These are phyloP conservation scores for Pisolithus albus DNA, from an alignment of 768 basidiomycete species.

Conservation along the genomic window DNA sequence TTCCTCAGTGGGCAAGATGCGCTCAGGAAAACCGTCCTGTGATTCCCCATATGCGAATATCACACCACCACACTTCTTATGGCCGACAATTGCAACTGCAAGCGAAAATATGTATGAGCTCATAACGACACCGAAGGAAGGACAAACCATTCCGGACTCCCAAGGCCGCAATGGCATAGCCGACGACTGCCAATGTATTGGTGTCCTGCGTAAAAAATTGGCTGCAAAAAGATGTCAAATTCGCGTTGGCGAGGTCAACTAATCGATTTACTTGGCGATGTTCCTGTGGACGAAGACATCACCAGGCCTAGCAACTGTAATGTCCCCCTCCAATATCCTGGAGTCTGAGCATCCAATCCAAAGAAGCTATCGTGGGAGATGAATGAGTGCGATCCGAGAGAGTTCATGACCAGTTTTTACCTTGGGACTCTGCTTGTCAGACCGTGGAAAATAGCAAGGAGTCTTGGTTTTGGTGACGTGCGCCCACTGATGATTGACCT, in stretches of 20 bases:
- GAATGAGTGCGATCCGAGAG: background rate
- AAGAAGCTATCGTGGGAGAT: conserved; percentile 42
- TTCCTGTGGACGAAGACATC: conserved; percentile 82
- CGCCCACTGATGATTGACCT: conserved; percentile 16
- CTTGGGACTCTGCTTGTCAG: conserved; percentile 13
- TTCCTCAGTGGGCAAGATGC: background rate
- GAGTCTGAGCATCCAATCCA: conserved; percentile 86
- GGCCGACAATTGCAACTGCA: conserved; percentile 73
- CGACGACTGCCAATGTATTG: conserved; percentile 61
- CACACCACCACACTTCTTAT: conserved; percentile 76
- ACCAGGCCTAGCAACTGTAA: conserved; percentile 64
- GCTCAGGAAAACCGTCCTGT: background rate
- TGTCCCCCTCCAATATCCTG: conserved; percentile 72
- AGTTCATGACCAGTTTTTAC: conserved; percentile 1
- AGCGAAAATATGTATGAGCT: conserved; percentile 18
- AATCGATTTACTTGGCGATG: conserved; percentile 65
- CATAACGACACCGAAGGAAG: conserved; percentile 13
- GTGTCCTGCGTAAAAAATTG: conserved; percentile 68
- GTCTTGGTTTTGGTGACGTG: conserved; percentile 14
- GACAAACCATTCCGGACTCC: conserved; percentile 67
- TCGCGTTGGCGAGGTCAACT: background rate
- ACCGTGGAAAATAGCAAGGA: conserved; percentile 17
- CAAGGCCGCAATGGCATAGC: conserved; percentile 63
- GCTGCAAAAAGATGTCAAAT: conserved; percentile 27
- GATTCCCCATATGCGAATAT: conserved; percentile 29